phyloP scores from a whole-genome alignment of 139 green algal genomes.

The Monoraphidium neglectum region DNA sequence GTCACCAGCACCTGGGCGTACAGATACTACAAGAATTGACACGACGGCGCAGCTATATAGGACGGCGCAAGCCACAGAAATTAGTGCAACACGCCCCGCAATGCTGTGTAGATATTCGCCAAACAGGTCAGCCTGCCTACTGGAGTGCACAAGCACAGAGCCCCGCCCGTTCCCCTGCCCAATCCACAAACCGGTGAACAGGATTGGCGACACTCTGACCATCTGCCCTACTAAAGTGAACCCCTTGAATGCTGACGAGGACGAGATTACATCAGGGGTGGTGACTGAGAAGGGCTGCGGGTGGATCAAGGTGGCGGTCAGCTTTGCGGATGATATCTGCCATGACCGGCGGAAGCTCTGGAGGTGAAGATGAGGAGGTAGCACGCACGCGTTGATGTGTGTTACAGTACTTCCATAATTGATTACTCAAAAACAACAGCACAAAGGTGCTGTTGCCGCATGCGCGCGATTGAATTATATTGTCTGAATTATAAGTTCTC shows the following conservation, averaged over 20 bases:
- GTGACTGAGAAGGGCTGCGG: not conserved
- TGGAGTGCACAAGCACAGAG: not conserved
- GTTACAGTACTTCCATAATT: not conserved
- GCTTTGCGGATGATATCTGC: not conserved
- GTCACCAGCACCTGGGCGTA: too few species aligned
- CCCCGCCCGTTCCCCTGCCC: not conserved
- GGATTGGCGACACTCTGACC: slow-evolving; percentile 5
- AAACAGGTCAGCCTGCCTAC: not conserved
- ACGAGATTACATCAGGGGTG: not conserved
- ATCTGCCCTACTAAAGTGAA: not conserved
- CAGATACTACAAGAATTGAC: too few species aligned
- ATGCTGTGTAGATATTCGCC: not conserved
- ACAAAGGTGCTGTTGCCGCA: not conserved
- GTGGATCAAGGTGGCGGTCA: slow-evolving; percentile 20
- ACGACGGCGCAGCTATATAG: too few species aligned
- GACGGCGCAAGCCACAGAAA: too few species aligned
- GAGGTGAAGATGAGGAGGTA: not conserved
- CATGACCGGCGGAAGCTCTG: not conserved
- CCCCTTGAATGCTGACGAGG: not conserved
- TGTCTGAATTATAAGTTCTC: too few species aligned
- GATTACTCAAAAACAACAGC: not conserved
- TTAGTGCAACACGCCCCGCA: too few species aligned
- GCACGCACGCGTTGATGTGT: too few species aligned
- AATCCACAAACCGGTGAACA: not conserved
- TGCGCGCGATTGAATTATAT: not conserved